Conservation (phyloP, 2,329 filamentous ascomycete genomes). For the Malbranchea zuffiana region DNA sequence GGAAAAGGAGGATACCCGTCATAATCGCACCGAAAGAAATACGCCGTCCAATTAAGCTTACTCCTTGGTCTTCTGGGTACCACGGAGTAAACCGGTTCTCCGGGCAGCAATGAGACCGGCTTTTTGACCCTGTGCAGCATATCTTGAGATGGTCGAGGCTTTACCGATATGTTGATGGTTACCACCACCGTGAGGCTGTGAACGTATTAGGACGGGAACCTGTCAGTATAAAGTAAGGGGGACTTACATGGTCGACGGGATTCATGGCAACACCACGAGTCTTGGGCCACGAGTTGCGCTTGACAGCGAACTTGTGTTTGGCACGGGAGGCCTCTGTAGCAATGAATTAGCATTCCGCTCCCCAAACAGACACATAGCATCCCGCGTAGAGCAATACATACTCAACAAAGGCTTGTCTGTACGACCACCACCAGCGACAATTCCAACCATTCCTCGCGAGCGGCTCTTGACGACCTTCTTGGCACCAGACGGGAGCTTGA, state of each 20-base stretch:
- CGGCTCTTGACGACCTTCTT: conserved; percentile 97
- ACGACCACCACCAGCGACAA: conserved; percentile 97
- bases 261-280: conserved; percentile 99
- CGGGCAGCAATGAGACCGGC: conserved; percentile 99
- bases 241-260: conserved; percentile 82
- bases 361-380: background rate
- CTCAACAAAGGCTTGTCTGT: conserved; percentile 99
- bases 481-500: conserved; percentile 97
- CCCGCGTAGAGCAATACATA: conserved; percentile 32
- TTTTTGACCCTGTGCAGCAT: conserved; percentile 98
- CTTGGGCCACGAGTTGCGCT: conserved; percentile 99
- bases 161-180: conserved; percentile 99
- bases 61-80: conserved; percentile 99
- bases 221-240: background rate
- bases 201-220: conserved; percentile 16
- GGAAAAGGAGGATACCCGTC: conserved; percentile 10
- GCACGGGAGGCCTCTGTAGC: conserved; percentile 86
- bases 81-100: conserved; percentile 98
- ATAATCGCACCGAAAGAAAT: conserved; percentile 25
- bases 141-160: conserved; percentile 97
- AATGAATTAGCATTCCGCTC: conserved; percentile 31
- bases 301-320: conserved; percentile 99
- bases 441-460: conserved; percentile 97
- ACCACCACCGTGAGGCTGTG: conserved; percentile 83
- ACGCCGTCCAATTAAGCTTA: conserved; percentile 49